phyloP scores from a whole-genome alignment of 805 yeast species.

The Brettanomyces bruxellensis region DNA sequence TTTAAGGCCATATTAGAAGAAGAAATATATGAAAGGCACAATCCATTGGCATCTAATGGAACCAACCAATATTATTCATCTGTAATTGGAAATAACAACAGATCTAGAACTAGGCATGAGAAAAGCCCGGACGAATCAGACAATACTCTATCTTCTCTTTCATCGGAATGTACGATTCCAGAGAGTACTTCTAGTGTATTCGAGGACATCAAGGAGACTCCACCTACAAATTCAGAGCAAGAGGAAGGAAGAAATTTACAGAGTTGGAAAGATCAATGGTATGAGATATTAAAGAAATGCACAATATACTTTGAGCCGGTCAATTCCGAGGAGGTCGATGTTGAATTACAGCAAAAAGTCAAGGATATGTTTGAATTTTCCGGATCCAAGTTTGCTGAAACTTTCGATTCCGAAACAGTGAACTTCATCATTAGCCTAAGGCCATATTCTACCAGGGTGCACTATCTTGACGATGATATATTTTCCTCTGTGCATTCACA shows the following conservation, averaged over 20 bases:
- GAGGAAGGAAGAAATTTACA: slow-evolving; percentile 35
- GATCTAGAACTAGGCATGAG: not conserved
- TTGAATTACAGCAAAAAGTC: slow-evolving; percentile 32
- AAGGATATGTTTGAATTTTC: slow-evolving; percentile 35
- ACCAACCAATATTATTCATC: not conserved
- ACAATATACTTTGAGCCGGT: slow-evolving; percentile 40
- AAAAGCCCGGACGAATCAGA: not conserved
- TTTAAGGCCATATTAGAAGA: slow-evolving; percentile 8
- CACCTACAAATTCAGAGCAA: slow-evolving; percentile 25
- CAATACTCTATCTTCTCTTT: not conserved
- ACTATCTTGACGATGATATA: slow-evolving; percentile 35
- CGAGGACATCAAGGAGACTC: slow-evolving; percentile 27
- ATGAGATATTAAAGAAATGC: slow-evolving; percentile 36
- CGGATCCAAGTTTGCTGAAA: slow-evolving; percentile 37
- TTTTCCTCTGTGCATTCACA: slow-evolving; percentile 36
- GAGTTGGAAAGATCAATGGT: slow-evolving; percentile 47
- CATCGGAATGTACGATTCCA: not conserved
- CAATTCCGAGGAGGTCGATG: slow-evolving; percentile 27
- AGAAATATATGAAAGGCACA: not conserved
- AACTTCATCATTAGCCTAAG: slow-evolving; percentile 43
- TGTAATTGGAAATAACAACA: not conserved
- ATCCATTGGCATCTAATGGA: not conserved
- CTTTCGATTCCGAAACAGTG: slow-evolving; percentile 33
- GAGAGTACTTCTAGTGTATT: slow-evolving; percentile 14
- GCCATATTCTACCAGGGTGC: slow-evolving; percentile 26